A percentile compares a stretch with the other conserved stretches of the same genome.
Conservation (phyloP, 495 filamentous ascomycete genomes). For the Chaetomium fimeti region DNA sequence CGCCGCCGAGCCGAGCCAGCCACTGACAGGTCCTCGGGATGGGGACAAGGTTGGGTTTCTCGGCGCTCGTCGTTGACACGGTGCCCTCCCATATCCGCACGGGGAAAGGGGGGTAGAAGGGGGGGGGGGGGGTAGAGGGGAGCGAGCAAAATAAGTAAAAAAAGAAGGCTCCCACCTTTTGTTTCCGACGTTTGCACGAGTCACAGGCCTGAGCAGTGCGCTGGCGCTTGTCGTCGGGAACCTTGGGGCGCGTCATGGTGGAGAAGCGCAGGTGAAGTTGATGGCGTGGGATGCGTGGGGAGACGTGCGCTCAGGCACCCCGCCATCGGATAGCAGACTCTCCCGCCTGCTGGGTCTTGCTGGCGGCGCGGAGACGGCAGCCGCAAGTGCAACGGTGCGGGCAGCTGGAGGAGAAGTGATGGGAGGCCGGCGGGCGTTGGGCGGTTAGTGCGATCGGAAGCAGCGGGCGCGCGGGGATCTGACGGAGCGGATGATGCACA, state of each 20-base stretch:
- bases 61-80: not conserved
- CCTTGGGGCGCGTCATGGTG: conserved; percentile 61
- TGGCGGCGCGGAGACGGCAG: conserved; percentile 24
- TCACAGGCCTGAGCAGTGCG: conserved; percentile 69
- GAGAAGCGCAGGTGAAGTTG: conserved; percentile 22
- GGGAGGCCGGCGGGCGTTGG: not conserved
- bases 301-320: conserved; percentile 30
- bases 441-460: conserved; percentile 33
- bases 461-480: conserved; percentile 28
- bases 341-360: conserved; percentile 11
- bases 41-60: conserved; percentile 8
- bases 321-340: conserved; percentile 35
- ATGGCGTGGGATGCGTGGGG: conserved; percentile 18
- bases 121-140: conserved; percentile 19
- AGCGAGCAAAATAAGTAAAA: conserved; percentile 22
- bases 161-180: conserved; percentile 55
- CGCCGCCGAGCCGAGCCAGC: conserved; percentile 1
- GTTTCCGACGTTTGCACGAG: conserved; percentile 74
- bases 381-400: conserved; percentile 31
- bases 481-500: conserved; percentile 39
- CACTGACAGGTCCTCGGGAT: not conserved
- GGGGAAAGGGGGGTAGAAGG: conserved; percentile 1
- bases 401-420: conserved; percentile 16
- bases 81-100: conserved; percentile 9
- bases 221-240: conserved; percentile 63